Percentiles rank a stretch among this genome's conserved stretches.
These are phyloP conservation scores for Xylariaceae sp. DNA, from an alignment of 2,329 filamentous ascomycete species.

Conservation along the genomic window DNA sequence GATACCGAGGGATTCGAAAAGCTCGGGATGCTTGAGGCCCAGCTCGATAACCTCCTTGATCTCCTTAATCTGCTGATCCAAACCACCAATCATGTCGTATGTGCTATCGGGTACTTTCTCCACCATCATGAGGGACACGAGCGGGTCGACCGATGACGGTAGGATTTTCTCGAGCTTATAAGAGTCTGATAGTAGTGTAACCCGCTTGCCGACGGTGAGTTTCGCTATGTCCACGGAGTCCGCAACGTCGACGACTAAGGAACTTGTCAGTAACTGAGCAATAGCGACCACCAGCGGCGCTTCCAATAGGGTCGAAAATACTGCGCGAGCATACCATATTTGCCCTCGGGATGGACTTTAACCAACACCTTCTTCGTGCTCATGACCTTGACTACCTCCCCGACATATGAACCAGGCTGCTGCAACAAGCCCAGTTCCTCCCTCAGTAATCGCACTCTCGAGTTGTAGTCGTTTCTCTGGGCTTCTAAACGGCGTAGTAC, in stretches of 20 bases:
- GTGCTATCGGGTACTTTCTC: constrained; percentile 99
- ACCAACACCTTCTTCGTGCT: constrained; percentile 98
- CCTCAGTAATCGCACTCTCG: constrained; percentile 84
- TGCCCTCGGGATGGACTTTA: constrained; percentile 98
- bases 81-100: constrained; percentile 99
- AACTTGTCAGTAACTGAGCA: constrained; percentile 1
- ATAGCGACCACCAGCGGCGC: constrained; percentile 18
- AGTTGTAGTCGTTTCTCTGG: constrained; percentile 99
- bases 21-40: constrained; percentile 93
- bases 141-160: constrained; percentile 93
- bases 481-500: constrained; percentile 92
- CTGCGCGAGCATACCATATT: constrained; percentile 71
- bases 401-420: constrained; percentile 96
- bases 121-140: constrained; percentile 99
- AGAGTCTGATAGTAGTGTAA: constrained; percentile 91
- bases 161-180: constrained; percentile 99
- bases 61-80: constrained; percentile 99
- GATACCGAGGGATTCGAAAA: constrained; percentile 98
- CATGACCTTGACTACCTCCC: constrained; percentile 99
- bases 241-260: constrained; percentile 84
- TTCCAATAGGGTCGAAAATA: background rate
- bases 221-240: constrained; percentile 93
- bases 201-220: constrained; percentile 94
- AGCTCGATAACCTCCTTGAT: constrained; percentile 99
- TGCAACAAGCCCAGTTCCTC: constrained; percentile 95